Base-by-base conservation (phyloP, 139 green algal species). In the Coelastrella sp. region DNA sequence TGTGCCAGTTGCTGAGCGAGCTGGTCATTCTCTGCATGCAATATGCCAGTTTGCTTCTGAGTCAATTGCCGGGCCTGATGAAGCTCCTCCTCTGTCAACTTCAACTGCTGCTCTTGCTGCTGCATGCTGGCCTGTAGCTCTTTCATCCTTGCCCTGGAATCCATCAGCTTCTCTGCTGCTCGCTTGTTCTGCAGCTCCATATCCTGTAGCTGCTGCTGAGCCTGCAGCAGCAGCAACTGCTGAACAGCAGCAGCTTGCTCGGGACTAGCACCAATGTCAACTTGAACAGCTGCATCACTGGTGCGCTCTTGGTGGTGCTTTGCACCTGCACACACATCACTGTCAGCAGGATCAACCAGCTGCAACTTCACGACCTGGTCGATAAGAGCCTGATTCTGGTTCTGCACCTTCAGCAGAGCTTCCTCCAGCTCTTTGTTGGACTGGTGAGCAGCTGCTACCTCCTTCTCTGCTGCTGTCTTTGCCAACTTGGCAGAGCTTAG, bases 181-280 rank as follows among this genome's bases (percentile, higher is more conserved):
- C 57, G 75, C 51, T 37, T 23, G 37, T 82, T 82, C 75, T 82
- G 75, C 53, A 30, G 30, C 75, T 82, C 75, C 75, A 82, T 82
- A 35, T 82, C 75, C 21, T 82, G 75, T 35, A 82, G 75, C 75
- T 82, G 75, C 75, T 69, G 53, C 53, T 82, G 75, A 27, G 75
- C 75, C 37, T 82, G 75, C 35, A 82, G 53, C 53, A 82, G 35
- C 38, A 82, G 53, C 23, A 82, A 53, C 75, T 82, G 75, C 75
- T 82, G 75, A 60, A 82, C 75, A 51, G 75, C 75, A 21, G 53
- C 37, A n/a, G 69, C 69, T 35, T 79, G 69, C 40, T 79, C 69
- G 5, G 38, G 40, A n/a, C 25, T 62, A 15, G 40, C 5, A 34
- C 69, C 69, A 21, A 79, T 40, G 9, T 38, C 25, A 9, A 60